Evolutionary conservation across 2,329 filamentous ascomycete species (phyloP).

Genomic region (Curvularia eragrostidis): DNA sequence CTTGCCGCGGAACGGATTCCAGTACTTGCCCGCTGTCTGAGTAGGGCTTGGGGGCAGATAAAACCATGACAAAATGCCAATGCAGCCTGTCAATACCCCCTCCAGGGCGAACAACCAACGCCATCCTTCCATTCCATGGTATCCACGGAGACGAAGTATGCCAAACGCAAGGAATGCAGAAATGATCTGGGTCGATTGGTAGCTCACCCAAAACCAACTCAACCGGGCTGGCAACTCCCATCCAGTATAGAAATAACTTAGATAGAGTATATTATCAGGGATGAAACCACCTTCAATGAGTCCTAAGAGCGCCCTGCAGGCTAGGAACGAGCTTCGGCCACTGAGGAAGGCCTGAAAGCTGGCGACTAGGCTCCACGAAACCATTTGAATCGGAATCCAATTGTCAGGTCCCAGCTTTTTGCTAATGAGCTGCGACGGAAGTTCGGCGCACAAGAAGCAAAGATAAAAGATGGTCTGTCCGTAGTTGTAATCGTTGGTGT

Average conservation of each 20-base stretch:
- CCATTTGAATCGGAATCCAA: conserved; percentile 52
- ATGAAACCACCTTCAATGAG: conserved; percentile 63
- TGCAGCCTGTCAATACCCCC: conserved; percentile 46
- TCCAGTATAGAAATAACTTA: conserved; percentile 78
- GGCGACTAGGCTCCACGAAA: conserved; percentile 56
- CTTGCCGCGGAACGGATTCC: conserved; percentile 61
- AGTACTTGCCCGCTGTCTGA: conserved; percentile 62
- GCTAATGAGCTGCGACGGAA: conserved; percentile 57
- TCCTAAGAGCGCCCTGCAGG: conserved; percentile 53
- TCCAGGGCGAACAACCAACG: conserved; percentile 61
- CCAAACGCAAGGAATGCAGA: conserved; percentile 65
- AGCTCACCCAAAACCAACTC: conserved; percentile 74
- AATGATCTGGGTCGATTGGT: conserved; percentile 63
- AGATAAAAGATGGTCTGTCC: conserved; percentile 70
- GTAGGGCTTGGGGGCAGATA: conserved; percentile 63
- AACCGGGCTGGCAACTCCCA: conserved; percentile 72
- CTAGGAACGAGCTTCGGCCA: conserved; percentile 55
- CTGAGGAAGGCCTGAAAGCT: conserved; percentile 74
- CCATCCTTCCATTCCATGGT: conserved; percentile 62
- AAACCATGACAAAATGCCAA: conserved; percentile 47
- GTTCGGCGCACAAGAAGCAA: conserved; percentile 71
- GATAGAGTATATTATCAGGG: conserved; percentile 69
- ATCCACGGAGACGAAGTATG: conserved; percentile 58
- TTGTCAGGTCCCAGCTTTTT: conserved; percentile 56
- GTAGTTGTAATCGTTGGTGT: conserved; percentile 50